Evolutionary conservation across 2,329 filamentous ascomycete species (phyloP).

Genomic region (Lojkania enalia): DNA sequence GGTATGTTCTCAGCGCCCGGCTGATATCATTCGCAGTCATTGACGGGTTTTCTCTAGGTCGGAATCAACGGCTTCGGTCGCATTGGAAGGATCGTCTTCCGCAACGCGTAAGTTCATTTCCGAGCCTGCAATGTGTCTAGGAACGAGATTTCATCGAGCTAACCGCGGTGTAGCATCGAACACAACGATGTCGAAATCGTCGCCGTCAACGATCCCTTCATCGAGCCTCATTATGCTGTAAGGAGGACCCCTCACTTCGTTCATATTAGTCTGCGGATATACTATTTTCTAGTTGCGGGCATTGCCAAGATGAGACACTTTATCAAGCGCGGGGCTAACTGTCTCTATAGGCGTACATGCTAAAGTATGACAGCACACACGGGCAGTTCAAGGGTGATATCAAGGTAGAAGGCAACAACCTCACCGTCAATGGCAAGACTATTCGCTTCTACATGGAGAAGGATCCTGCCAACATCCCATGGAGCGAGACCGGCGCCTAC

Average conservation of each 20-base stretch:
- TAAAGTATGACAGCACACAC: slow-evolving; percentile 99
- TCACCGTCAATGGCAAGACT: slow-evolving; percentile 91
- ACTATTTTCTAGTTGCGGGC: too few relatives aligned
- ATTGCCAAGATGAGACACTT: neutral
- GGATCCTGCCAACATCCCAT: slow-evolving; percentile 88
- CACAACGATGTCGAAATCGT: slow-evolving; percentile 88
- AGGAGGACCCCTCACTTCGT: too few relatives aligned
- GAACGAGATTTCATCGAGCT: slow-evolving; percentile 17
- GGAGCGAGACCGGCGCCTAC: slow-evolving; percentile 81
- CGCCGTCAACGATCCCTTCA: slow-evolving; percentile 99
- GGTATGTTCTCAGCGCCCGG: slow-evolving; percentile 38
- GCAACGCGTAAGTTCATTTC: slow-evolving; percentile 73
- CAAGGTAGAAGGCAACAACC: slow-evolving; percentile 69
- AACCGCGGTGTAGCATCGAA: slow-evolving; percentile 63
- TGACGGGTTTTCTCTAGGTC: slow-evolving; percentile 59
- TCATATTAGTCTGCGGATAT: too few relatives aligned
- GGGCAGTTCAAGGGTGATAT: slow-evolving; percentile 94
- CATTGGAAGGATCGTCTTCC: slow-evolving; percentile 98
- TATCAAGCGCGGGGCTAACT: slow-evolving; percentile 31
- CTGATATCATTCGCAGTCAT: slow-evolving; percentile 22
- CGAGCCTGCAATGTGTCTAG: neutral
- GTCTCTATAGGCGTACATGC: slow-evolving; percentile 85
- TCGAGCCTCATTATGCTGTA: slow-evolving; percentile 96
- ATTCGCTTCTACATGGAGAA: slow-evolving; percentile 93
- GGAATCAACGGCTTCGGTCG: slow-evolving; percentile 99